Percentiles rank a stretch among this genome's conserved stretches.
Evolutionary conservation across 805 yeast genomes (phyloP).

Genomic region (Lipomyces yamadae): DNA sequence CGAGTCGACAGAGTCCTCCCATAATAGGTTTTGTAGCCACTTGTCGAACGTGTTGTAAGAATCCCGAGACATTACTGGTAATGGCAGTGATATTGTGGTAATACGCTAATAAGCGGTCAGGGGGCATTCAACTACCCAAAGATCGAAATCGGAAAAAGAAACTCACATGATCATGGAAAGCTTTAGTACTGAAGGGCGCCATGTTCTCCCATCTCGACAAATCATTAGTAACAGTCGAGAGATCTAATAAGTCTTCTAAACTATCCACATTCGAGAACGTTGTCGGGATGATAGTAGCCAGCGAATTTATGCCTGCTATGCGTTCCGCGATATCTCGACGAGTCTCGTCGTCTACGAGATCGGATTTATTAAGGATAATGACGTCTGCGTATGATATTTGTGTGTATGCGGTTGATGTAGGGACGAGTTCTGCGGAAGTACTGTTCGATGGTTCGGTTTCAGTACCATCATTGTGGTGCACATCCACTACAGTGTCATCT

Average conservation of each 20-base stretch:
- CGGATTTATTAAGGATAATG: conserved; percentile 78
- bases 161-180: conserved; percentile 37
- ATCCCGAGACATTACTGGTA: conserved; percentile 48
- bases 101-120: conserved; percentile 46
- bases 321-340: conserved; percentile 48
- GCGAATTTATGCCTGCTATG: conserved; percentile 62
- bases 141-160: conserved; percentile 22
- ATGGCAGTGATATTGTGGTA: conserved; percentile 58
- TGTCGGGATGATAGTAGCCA: conserved; percentile 71
- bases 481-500: conserved; percentile 57
- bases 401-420: conserved; percentile 78
- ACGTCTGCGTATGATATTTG: conserved; percentile 92
- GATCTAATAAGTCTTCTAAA: conserved; percentile 68
- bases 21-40: conserved; percentile 71
- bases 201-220: conserved; percentile 26
- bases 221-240: conserved; percentile 72
- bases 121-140: neutral
- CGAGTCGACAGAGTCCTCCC: conserved; percentile 64
- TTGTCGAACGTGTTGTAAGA: conserved; percentile 55
- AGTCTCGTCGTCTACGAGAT: conserved; percentile 48
- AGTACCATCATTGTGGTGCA: conserved; percentile 46
- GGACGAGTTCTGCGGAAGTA: conserved; percentile 37
- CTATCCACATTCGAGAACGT: conserved; percentile 70
- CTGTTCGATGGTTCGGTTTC: conserved; percentile 43
- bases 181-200: conserved; percentile 27